Percentiles rank a stretch among this genome's conserved stretches.
Conservation (phyloP, 139 green algal species). For the Coelastrella sp. region DNA sequence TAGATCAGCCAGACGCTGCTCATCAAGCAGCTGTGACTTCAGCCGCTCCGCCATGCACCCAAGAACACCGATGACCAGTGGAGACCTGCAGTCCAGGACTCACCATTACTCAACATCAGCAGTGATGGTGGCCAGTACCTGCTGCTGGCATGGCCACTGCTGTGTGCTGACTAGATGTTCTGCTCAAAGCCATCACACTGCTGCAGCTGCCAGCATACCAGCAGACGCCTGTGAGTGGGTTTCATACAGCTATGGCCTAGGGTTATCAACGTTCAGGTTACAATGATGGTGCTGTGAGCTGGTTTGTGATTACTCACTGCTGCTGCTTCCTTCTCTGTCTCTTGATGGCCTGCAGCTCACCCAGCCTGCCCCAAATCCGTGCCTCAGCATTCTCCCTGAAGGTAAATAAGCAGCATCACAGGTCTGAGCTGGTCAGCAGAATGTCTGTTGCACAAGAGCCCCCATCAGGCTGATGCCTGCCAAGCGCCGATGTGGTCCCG, state of each 20-base stretch:
- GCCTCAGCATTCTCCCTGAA: constrained; percentile 80
- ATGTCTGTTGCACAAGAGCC: too few relatives aligned
- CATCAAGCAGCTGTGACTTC: constrained; percentile 81
- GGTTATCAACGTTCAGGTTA: neutral
- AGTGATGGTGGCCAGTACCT: too few relatives aligned
- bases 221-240: neutral
- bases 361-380: constrained; percentile 79
- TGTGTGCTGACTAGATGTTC: too few relatives aligned
- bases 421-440: too few relatives aligned
- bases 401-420: neutral
- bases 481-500: neutral
- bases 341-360: constrained; percentile 69
- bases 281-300: neutral
- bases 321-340: constrained; percentile 2
- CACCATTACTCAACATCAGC: neutral
- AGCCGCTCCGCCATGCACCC: constrained; percentile 96
- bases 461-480: neutral
- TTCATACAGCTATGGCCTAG: neutral
- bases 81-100: neutral
- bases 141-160: too few relatives aligned
- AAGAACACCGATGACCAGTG: constrained; percentile 84
- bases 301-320: constrained; percentile 3
- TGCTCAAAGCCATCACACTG: too few relatives aligned
- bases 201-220: neutral
- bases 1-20: constrained; percentile 84